A percentile compares a stretch with the other conserved stretches of the same genome.
Evolutionary conservation across 108 stramenopile genomes (phyloP).

Genomic region (Discostella stelligeroides): DNA sequence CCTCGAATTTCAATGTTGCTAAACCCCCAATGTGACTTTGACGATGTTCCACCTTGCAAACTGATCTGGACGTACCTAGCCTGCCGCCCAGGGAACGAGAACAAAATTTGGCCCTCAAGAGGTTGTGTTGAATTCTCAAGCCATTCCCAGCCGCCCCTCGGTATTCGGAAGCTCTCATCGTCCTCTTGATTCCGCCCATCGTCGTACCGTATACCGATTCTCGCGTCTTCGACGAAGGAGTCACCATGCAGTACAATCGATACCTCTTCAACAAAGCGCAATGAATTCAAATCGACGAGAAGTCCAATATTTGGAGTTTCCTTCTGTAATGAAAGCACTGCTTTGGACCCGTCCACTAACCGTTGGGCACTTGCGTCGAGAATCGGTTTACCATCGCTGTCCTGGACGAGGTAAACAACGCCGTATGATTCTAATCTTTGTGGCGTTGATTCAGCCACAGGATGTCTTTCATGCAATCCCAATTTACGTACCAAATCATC

Average conservation of each 20-base stretch:
- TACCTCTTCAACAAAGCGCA: constrained; percentile 1
- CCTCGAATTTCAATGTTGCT: constrained; percentile 5
- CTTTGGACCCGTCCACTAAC: neutral
- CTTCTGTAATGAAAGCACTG: constrained; percentile 10
- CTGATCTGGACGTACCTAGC: constrained; percentile 15
- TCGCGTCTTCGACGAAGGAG: neutral
- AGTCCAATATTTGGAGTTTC: constrained; percentile 4
- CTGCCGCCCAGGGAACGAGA: neutral
- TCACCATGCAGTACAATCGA: neutral
- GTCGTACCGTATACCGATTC: constrained; percentile 5
- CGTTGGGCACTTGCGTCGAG: constrained; percentile 7
- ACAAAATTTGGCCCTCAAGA: neutral
- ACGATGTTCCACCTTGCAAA: constrained; percentile 7
- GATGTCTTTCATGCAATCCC: no score
- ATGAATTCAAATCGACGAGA: constrained; percentile 7
- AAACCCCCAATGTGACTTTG: constrained; percentile 14
- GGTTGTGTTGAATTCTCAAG: neutral
- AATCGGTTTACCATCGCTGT: neutral
- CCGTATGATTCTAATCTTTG: constrained; percentile 14
- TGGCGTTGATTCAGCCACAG: neutral
- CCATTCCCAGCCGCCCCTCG: constrained; percentile 15
- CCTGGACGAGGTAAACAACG: constrained; percentile 6
- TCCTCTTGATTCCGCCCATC: constrained; percentile 22
- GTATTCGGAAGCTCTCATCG: constrained; percentile 1
- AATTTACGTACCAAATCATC: neutral